These are phyloP conservation scores for Pseudogymnoascus sp. DNA, from an alignment of 2,329 filamentous ascomycete genomes.

Conservation along the genomic window DNA sequence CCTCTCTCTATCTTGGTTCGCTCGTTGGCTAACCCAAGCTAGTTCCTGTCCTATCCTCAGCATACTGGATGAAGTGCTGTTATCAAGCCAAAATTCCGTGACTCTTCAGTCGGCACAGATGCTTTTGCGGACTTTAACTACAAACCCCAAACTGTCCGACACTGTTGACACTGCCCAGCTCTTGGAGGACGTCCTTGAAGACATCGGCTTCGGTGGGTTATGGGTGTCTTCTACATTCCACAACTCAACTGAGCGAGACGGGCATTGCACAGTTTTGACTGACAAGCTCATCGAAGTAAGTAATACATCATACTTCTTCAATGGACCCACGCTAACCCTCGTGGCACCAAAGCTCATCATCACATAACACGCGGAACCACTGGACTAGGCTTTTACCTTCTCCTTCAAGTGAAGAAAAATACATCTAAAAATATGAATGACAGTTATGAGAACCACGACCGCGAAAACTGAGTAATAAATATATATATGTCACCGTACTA, in stretches of 20 bases:
- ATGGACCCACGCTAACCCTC: not conserved
- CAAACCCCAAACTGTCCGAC: conserved; percentile 43
- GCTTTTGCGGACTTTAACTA: conserved; percentile 51
- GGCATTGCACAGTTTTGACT: conserved; percentile 26
- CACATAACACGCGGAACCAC: not conserved
- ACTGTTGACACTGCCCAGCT: conserved; percentile 41
- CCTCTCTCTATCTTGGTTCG: not conserved
- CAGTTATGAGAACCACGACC: not conserved
- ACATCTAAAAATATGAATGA: not conserved
- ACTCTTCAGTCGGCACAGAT: conserved; percentile 55
- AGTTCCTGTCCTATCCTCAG: conserved; percentile 50
- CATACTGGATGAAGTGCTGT: conserved; percentile 53
- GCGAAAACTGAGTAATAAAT: not conserved
- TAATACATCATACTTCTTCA: not conserved
- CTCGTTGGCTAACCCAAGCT: conserved; percentile 17
- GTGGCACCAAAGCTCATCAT: not conserved
- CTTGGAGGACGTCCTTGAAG: conserved; percentile 47
- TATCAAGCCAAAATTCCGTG: conserved; percentile 52
- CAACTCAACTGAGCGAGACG: conserved; percentile 24
- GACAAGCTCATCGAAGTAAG: conserved; percentile 27
- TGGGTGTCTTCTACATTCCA: conserved; percentile 40
- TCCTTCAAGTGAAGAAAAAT: not conserved
- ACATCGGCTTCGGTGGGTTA: conserved; percentile 56
- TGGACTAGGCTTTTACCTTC: not conserved
- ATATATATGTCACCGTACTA: conserved; percentile 1